Evolutionary conservation across 352 stramenopile species (phyloP), one percentile per base, ranked within the genome.

Genomic region (Phytophthora podocarpi): DNA sequence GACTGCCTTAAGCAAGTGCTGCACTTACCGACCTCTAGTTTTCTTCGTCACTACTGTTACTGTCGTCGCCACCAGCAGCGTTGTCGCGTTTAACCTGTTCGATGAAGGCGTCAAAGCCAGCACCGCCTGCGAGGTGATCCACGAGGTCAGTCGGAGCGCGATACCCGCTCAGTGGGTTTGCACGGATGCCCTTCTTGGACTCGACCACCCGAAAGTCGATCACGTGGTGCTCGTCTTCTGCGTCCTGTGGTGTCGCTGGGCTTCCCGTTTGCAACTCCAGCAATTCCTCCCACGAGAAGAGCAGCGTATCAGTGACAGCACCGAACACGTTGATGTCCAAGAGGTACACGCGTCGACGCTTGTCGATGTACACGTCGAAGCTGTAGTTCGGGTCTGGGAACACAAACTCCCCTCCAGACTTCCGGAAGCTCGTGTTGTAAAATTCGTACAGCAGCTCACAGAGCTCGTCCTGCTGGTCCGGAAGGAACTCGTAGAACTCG

Each of bases 281-380:
- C 20, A 94, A 58, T 59, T 99, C 93, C 6, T 86, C 67, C 93
- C 93, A 98, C 18, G 86, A 80, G 70, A 98, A 99, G 23, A 99
- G 64, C n/a, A 98, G 78, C 26, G 89, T 70, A 68, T 99, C 93
- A 0, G 96, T 98, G n/a, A 95, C 80, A 13, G 28, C 66, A 13
- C 87, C 87, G 77, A 96, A 98, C 11, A 98, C 87, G 74, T 98
- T 99, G 55, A 99, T 96, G 77, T 99, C 96, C 18, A 99, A 42
- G 15, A 99, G 69, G 66, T 91, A 97, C 23, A 97, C 89, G 32
- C 89, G 80, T 60, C 91, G 75, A 39, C 95, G 80, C 67, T 97
- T 98, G 76, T 98, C 95, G 21, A 98, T 69, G 64, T 98, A 99
- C 18, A 98, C 79, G 69, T 99, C 96, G 11, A 98, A 90, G 24